These are phyloP conservation scores for Tylopilus plumbeoviolaceoides DNA, from an alignment of 768 basidiomycete species.

Conservation along the genomic window DNA sequence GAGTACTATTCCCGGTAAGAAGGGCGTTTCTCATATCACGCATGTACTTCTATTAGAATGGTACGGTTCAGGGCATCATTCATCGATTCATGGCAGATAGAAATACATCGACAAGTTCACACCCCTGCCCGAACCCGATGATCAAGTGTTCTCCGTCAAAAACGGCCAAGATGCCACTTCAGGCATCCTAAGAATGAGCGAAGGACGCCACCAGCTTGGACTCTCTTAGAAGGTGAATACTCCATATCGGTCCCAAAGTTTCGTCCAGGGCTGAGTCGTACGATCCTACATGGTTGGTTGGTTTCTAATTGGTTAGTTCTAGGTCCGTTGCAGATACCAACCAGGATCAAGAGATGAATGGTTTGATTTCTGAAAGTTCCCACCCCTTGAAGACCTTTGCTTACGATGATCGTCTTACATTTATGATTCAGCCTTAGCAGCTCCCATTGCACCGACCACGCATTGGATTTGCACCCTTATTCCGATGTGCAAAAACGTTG, in stretches of 20 bases:
- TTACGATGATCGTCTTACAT: not conserved
- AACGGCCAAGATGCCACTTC: not conserved
- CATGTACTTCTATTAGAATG: too few species aligned
- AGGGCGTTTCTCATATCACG: too few species aligned
- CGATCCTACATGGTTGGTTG: too few species aligned
- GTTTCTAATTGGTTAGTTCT: too few species aligned
- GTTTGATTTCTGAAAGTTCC: not conserved
- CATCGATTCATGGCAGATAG: too few species aligned
- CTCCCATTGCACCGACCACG: not conserved
- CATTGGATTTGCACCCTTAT: not conserved
- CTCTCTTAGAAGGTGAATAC: too few species aligned
- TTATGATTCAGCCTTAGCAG: not conserved
- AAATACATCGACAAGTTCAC: not conserved
- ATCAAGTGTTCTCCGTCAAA: not conserved
- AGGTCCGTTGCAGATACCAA: too few species aligned
- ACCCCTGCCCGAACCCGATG: not conserved
- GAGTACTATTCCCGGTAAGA: too few species aligned
- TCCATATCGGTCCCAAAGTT: not conserved
- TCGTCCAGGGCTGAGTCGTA: not conserved
- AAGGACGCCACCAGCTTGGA: not conserved
- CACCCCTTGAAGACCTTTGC: not conserved
- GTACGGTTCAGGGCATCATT: too few species aligned
- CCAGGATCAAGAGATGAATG: not conserved
- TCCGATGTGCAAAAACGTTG: too few species aligned
- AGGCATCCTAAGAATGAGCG: not conserved